Base-by-base conservation (phyloP, 768 basidiomycete species). In the Omphalotus guepiniiformis region DNA sequence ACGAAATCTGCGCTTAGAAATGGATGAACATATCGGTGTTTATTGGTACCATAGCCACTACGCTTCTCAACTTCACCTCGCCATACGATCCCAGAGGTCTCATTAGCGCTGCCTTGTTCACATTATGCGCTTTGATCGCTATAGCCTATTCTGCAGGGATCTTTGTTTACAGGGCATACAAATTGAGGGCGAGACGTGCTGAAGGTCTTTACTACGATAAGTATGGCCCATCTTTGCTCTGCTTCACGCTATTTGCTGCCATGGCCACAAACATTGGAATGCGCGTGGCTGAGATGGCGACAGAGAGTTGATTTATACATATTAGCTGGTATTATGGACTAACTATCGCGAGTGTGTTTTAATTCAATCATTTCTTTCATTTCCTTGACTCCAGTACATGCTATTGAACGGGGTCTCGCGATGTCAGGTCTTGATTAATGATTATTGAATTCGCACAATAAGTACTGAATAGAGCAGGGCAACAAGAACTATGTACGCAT, bases 11-110 rank as follows among this genome's bases (percentile, higher is more conserved):
- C 49, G 28, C 25, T 18, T 63, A 94, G 89, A 88, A 84, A 79
- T 95, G 93, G 93, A 71, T 93, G 35, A 82, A 90, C 57, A 89
- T 83, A 54, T 79, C 88, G 0, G 88, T 96, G 42, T 80, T 94
- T 59, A 83, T 93, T 53, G 89, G 89, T 29, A 80, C 87, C 11
- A 92, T 96, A 54, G 91, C 93, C 16, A 93, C 93, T 32, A 85
- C 89, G 18, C 75, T 95, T 40, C 76, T 93, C 38, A 93, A 95
- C 68, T 97, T 97, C 58, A 70, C 85, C 36, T 73, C 82, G 40
- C 68, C 86, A 11, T 70, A 85, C 30, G 85, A 93, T 65, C 71
- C 78, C 39, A 71, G 73, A 11, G 94, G 93, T 2, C 76, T 98
- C 21, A 83, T 96, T 55, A 87, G 88, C 56, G 93, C 95, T 5